Percentiles rank a stretch among this genome's conserved stretches.
Evolutionary conservation across 179 eudicot genomes (phyloP).

Genomic region (Silene coronaria): DNA sequence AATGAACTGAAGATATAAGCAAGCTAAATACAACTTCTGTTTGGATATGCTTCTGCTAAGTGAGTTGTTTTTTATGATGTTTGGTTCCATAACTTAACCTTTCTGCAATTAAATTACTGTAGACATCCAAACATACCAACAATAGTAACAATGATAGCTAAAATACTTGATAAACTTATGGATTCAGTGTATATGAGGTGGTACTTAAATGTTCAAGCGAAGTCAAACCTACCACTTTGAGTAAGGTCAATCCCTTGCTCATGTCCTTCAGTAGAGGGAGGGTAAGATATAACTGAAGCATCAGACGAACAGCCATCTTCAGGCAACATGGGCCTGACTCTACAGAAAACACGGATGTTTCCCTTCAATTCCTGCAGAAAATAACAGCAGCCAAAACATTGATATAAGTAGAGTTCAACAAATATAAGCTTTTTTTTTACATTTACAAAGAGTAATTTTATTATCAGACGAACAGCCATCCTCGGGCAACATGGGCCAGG

Average conservation of each 20-base stretch:
- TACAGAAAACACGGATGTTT: slow-evolving; percentile 75
- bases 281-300: slow-evolving; percentile 44
- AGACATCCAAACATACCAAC: too few species aligned
- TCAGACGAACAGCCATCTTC: slow-evolving; percentile 55
- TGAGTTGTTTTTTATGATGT: too few species aligned
- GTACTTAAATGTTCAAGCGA: neutral
- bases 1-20: too few species aligned
- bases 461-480: slow-evolving; percentile 37
- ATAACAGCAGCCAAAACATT: neutral
- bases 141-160: too few species aligned
- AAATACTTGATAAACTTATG: too few species aligned
- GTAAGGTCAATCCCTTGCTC: slow-evolving; percentile 62
- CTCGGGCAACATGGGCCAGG: slow-evolving; percentile 40
- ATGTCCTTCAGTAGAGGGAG: slow-evolving; percentile 43
- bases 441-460: too few species aligned
- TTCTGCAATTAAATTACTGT: too few species aligned
- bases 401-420: neutral
- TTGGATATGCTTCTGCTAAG: too few species aligned
- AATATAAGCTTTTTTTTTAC: slow-evolving; percentile 10
- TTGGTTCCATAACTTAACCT: too few species aligned
- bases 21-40: too few species aligned
- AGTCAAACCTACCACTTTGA: slow-evolving; percentile 45
- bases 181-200: neutral
- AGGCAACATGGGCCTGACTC: slow-evolving; percentile 68
- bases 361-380: slow-evolving; percentile 68